A percentile compares a stretch with the other conserved stretches of the same genome.
Conservation (phyloP, 2,329 filamentous ascomycete species). For the Beauveria varroae region DNA sequence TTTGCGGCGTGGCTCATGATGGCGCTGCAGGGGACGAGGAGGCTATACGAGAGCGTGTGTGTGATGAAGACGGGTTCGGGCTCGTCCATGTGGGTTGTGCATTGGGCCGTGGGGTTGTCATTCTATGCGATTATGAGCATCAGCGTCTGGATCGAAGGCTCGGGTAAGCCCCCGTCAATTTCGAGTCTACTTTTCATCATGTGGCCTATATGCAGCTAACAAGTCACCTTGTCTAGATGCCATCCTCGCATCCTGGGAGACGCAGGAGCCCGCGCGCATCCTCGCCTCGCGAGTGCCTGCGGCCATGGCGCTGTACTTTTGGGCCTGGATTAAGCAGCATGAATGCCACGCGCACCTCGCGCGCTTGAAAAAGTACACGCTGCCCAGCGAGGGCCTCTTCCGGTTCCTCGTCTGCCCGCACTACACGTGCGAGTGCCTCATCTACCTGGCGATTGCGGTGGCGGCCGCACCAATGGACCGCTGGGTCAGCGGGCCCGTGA, state of each 20-base stretch:
- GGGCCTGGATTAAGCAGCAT: constrained; percentile 67
- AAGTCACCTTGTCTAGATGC: constrained; percentile 19
- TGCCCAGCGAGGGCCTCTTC: constrained; percentile 70
- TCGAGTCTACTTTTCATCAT: neutral
- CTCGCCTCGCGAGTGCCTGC: constrained; percentile 26
- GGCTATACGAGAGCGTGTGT: constrained; percentile 66
- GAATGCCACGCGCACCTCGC: constrained; percentile 64
- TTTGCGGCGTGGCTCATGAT: constrained; percentile 64
- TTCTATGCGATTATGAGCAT: constrained; percentile 72
- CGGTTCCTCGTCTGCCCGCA: constrained; percentile 71
- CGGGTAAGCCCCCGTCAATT: constrained; percentile 41
- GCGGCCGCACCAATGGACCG: constrained; percentile 61
- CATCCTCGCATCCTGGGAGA: constrained; percentile 27
- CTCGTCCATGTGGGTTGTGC: constrained; percentile 76
- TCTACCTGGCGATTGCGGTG: constrained; percentile 74
- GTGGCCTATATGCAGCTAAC: neutral
- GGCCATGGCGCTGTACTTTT: constrained; percentile 56
- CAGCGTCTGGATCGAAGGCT: constrained; percentile 78
- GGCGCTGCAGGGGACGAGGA: constrained; percentile 64
- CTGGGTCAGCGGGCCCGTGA: constrained; percentile 63
- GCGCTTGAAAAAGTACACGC: constrained; percentile 69
- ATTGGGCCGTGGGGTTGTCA: constrained; percentile 70
- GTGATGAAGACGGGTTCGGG: constrained; percentile 50
- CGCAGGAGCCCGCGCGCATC: constrained; percentile 12
- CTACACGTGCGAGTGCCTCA: constrained; percentile 79